phyloP scores from a whole-genome alignment of 371 early-diverging fungal genomes.

The Choanephora cucurbitarum region DNA sequence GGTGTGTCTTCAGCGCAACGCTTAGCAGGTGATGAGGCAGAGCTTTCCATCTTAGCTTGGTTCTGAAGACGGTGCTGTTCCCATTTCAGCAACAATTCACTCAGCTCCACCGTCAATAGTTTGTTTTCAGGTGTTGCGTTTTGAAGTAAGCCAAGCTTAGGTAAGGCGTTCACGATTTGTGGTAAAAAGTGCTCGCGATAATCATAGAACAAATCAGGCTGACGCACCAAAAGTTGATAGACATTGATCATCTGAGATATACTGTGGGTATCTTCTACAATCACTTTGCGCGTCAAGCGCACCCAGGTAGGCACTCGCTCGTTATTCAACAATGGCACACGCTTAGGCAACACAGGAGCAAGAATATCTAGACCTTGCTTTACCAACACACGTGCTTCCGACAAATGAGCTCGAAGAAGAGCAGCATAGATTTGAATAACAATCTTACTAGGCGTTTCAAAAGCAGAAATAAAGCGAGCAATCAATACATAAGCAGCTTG shows the following conservation, averaged over 20 bases:
- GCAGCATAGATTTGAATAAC: constrained; percentile 90
- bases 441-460: constrained; percentile 91
- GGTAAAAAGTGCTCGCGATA: constrained; percentile 87
- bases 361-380: constrained; percentile 94
- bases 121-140: constrained; percentile 88
- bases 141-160: constrained; percentile 88
- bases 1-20: constrained; percentile 14
- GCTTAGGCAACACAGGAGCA: constrained; percentile 85
- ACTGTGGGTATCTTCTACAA: constrained; percentile 90
- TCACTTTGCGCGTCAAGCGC: constrained; percentile 81
- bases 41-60: constrained; percentile 15
- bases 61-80: constrained; percentile 59
- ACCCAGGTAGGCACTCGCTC: constrained; percentile 82
- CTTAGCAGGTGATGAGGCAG: constrained; percentile 13
- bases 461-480: constrained; percentile 89
- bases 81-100: constrained; percentile 89
- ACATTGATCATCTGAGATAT: constrained; percentile 86
- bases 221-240: constrained; percentile 87
- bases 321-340: constrained; percentile 54
- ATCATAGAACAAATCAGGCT: constrained; percentile 87
- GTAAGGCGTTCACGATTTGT: constrained; percentile 82
- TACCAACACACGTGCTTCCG: constrained; percentile 82
- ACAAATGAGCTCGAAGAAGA: constrained; percentile 83
- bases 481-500: constrained; percentile 94
- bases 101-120: constrained; percentile 83